phyloP scores from a whole-genome alignment of 2,329 filamentous ascomycete genomes.

The Chaetomium strumarium region DNA sequence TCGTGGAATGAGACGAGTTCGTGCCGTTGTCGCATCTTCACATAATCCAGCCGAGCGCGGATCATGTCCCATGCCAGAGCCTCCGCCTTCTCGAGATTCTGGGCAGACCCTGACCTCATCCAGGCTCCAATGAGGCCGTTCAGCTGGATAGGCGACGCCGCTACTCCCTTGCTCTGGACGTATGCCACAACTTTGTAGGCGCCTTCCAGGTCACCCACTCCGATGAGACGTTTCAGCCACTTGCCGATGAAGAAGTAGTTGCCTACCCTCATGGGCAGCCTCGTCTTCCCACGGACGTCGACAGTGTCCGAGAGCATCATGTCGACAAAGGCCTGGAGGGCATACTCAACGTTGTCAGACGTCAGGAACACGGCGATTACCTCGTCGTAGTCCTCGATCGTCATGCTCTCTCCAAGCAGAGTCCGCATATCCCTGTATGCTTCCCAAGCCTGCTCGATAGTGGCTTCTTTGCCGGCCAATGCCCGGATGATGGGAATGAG shows the following conservation, averaged over 20 bases:
- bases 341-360: slow-evolving; percentile 57
- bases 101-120: slow-evolving; percentile 56
- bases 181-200: slow-evolving; percentile 67
- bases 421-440: slow-evolving; percentile 60
- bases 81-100: slow-evolving; percentile 57
- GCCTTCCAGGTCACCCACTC: slow-evolving; percentile 62
- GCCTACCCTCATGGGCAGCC: slow-evolving; percentile 44
- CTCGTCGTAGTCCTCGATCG: slow-evolving; percentile 69
- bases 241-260: slow-evolving; percentile 83
- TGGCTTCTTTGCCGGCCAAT: slow-evolving; percentile 49
- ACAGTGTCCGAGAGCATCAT: slow-evolving; percentile 69
- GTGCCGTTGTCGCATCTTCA: slow-evolving; percentile 42
- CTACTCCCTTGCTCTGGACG: slow-evolving; percentile 65
- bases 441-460: slow-evolving; percentile 55
- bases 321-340: slow-evolving; percentile 74
- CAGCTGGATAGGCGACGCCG: slow-evolving; percentile 66
- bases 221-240: slow-evolving; percentile 81
- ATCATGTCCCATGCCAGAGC: slow-evolving; percentile 73
- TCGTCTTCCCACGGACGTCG: slow-evolving; percentile 38
- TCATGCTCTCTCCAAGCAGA: slow-evolving; percentile 54
- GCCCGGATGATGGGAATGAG: slow-evolving; percentile 65
- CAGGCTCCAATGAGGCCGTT: slow-evolving; percentile 79
- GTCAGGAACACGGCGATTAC: slow-evolving; percentile 66
- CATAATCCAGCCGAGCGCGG: slow-evolving; percentile 56
- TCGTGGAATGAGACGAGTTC: slow-evolving; percentile 27